Base-by-base conservation (phyloP, 768 basidiomycete genomes). In the Boletus reticuloceps region DNA sequence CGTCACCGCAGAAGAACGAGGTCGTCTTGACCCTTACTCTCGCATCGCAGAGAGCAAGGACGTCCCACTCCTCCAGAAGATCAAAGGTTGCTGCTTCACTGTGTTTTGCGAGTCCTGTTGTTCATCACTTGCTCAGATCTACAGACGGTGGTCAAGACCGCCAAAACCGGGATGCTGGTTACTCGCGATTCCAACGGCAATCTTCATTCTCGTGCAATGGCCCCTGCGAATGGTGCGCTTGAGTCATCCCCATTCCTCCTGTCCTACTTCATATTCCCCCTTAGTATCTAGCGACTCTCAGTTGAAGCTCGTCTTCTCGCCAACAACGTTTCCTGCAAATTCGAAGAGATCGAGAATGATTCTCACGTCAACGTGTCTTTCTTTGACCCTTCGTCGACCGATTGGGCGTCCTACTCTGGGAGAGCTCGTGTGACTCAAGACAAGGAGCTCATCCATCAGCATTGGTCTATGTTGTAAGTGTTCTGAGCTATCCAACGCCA, bases 201-300 rank as follows among this genome's bases (percentile, higher is more conserved):
- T 41, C 70, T 95, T 20, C 92, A 94, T 69, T 83, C 90, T 9
- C 81, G 92, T 53, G 86, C 86, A 25, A 94, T 95, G 93, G 77
- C 80, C 16, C 87, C 88, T 19, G 76, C 81, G n/a, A 74, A 79
- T 38, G 81, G 89, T 89, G 60, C 41, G 84, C 69, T 47, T 4
- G 20, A 31, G 2, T 27, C 13, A 3, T 13, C 20, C 14, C 27
- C 31, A 1, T 16, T 20, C 38, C 19, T 49, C 17, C 46, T 36
- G 3, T 42, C 29, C 22, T 9, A 25, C 29, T 8, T 55, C 31
- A 56, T 41, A 6, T 32, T 1, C 6, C 10, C 39, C 29, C 6
- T 19, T 54, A 86, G 85, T 73, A 8, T 72, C 71, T 58, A 69
- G 59, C 20, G 74, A 79, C 11, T 75, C 74, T 27, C 79, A 84